phyloP scores from a whole-genome alignment of 78 protist genomes.

The Dictyostelium firmibasis region DNA sequence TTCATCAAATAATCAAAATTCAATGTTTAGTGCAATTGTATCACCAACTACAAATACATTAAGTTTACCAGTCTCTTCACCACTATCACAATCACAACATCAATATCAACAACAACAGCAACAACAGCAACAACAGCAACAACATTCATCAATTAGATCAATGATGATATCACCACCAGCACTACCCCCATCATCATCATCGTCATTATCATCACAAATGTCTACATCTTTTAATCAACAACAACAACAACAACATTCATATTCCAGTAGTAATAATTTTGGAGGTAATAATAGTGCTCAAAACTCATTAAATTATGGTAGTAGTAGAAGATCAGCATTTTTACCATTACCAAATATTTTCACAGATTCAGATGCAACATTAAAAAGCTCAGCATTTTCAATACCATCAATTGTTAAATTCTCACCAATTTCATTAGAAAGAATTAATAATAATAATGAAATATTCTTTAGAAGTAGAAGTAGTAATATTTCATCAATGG shows the following conservation, averaged over 20 bases:
- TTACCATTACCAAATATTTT: constrained; percentile 17
- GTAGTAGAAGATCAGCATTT: neutral
- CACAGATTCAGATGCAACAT: neutral
- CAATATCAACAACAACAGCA: neutral
- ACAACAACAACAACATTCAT: constrained; percentile 1
- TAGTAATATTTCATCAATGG: too few relatives aligned
- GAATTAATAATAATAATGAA: neutral
- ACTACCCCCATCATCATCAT: neutral
- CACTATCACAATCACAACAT: neutral
- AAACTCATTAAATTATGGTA: constrained; percentile 23
- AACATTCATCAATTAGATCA: neutral
- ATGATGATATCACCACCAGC: neutral
- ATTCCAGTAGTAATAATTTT: neutral
- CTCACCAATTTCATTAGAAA: constrained; percentile 21
- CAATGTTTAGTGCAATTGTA: neutral
- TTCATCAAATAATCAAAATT: neutral
- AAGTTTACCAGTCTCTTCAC: neutral
- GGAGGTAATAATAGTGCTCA: neutral
- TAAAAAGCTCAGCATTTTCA: neutral
- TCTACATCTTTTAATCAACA: neutral
- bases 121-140: neutral
- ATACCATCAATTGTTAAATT: constrained; percentile 52
- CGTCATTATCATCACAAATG: neutral
- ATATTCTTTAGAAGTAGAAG: neutral
- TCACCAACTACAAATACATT: constrained; percentile 12